Conservation (phyloP, 2,329 filamentous ascomycete species). For the Chaetoscypha palmicola region DNA sequence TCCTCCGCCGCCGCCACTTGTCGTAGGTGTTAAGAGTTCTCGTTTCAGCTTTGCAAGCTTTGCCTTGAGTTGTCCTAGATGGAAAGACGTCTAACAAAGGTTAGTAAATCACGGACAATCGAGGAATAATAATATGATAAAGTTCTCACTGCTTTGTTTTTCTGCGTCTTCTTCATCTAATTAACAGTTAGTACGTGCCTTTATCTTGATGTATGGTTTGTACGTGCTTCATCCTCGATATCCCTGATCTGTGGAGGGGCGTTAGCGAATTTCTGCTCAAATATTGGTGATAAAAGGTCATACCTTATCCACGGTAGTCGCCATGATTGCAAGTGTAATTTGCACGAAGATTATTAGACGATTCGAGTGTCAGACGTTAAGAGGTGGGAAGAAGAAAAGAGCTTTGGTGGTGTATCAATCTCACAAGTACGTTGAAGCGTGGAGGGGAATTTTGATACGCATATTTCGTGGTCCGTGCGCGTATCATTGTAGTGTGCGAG, state of each 20-base stretch:
- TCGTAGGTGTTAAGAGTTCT: slow-evolving; percentile 80
- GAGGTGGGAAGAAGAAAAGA: too few species aligned
- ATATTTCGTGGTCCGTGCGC: neutral
- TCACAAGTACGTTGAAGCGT: too few species aligned
- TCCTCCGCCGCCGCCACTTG: slow-evolving; percentile 78
- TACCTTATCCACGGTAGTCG: slow-evolving; percentile 96
- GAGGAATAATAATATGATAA: too few species aligned
- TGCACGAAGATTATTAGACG: neutral
- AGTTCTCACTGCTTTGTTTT: slow-evolving; percentile 87
- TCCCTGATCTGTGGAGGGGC: slow-evolving; percentile 70
- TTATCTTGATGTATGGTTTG: neutral
- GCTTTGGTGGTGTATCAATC: too few species aligned
- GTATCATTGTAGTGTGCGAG: too few species aligned
- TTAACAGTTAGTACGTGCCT: slow-evolving; percentile 11
- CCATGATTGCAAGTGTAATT: slow-evolving; percentile 52
- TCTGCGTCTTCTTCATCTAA: slow-evolving; percentile 92
- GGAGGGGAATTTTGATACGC: neutral
- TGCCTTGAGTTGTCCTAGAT: slow-evolving; percentile 93
- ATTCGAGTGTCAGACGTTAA: neutral
- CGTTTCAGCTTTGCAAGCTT: slow-evolving; percentile 97
- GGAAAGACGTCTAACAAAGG: slow-evolving; percentile 83
- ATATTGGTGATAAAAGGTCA: slow-evolving; percentile 22
- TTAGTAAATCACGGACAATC: too few species aligned
- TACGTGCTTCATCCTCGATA: slow-evolving; percentile 83
- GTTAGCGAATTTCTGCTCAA: slow-evolving; percentile 14